Base-by-base conservation (phyloP, 805 yeast genomes). In the Wickerhamiella siamensis region DNA sequence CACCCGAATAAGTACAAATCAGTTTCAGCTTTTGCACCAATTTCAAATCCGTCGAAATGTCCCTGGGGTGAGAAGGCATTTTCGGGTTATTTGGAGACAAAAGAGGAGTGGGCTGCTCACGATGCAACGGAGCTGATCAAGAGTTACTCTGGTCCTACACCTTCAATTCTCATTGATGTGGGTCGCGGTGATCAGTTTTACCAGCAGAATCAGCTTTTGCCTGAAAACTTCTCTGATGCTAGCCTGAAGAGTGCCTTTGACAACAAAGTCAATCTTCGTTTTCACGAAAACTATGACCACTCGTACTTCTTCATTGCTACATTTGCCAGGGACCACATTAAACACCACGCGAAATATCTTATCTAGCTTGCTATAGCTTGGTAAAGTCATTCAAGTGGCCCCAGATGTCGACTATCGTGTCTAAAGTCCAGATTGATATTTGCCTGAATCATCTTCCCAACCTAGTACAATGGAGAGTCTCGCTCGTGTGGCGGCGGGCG, bases 1-100 rank as follows among this genome's bases (percentile, higher is more conserved):
- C 75, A 80, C 58, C 83, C 87, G 1, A 79, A 76, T 1, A 67
- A 66, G 52, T 88, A 80, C 66, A 73, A 73, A 57, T 76, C 91
- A 1, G 87, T 82, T 33, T 74, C 83, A 44, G 96, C 95, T 0
- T 88, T 88, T 64, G 74, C 96, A 0, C 97, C 98, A 41, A 83
- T 91, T 50, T 63, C 75, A 20, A 82, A 86, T 62, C 97, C 97
- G 5, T 61, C 70, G 41, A 64, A 67, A 39, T 74, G 78, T 48
- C 80, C 78, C 32, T 88, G 97, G 97, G 97, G 97, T 38, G 66
- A 72, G 46, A 87, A 86, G 66, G 79, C 81, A 43, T 88, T 87
- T 52, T 62, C 69, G 3, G 81, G 79, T 39, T 88, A 91, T 59
- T 67, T 91, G 44, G 55, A 58, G 14, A 70, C 73, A 50, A 68